These are phyloP conservation scores for Nitzschia sp. DNA, from an alignment of 108 stramenopile genomes.

Conservation along the genomic window DNA sequence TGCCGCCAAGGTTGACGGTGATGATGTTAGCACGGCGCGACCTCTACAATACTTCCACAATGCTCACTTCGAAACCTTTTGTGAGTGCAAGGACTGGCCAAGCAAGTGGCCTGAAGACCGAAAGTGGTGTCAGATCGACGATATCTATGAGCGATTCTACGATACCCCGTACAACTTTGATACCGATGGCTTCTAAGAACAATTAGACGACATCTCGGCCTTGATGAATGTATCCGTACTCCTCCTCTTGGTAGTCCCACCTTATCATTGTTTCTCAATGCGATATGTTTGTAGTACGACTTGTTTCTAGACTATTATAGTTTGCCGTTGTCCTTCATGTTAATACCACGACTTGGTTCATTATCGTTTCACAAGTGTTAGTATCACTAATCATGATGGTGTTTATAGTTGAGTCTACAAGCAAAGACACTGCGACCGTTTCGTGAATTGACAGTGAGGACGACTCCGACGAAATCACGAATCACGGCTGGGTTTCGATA, in stretches of 20 bases:
- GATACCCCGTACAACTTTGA: constrained; percentile 47
- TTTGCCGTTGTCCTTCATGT: no score
- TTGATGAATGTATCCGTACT: neutral
- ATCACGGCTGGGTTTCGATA: no score
- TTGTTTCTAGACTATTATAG: no score
- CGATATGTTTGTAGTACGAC: no score
- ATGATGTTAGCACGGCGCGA: constrained; percentile 30
- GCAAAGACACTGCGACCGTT: no score
- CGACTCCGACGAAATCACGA: no score
- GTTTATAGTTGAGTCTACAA: no score
- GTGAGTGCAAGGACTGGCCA: constrained; percentile 48
- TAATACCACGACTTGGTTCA: no score
- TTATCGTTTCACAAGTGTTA: no score
- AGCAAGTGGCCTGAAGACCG: constrained; percentile 39
- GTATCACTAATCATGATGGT: no score
- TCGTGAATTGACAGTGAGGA: no score
- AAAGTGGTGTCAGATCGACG: constrained; percentile 30
- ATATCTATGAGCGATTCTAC: constrained; percentile 30
- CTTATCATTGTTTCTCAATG: no score
- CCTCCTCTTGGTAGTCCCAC: neutral
- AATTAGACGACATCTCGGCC: constrained; percentile 1
- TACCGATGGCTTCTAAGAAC: constrained; percentile 12
- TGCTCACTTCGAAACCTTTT: constrained; percentile 30
- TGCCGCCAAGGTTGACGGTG: constrained; percentile 28
- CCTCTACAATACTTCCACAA: constrained; percentile 31